Evolutionary conservation across 208 protist species (phyloP).

Genomic region (Trypanosoma vivax): DNA sequence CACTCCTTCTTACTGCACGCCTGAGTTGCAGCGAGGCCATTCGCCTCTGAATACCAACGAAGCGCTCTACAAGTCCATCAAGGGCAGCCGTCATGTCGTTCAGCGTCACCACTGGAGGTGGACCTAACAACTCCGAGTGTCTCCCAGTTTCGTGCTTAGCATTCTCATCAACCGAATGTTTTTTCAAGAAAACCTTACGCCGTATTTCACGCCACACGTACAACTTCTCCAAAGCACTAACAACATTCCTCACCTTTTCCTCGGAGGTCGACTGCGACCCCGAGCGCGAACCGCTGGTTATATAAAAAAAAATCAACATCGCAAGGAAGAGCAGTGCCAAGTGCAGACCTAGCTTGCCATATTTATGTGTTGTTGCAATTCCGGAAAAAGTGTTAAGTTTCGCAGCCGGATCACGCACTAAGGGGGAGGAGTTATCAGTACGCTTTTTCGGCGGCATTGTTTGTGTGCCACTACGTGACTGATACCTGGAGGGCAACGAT

Average conservation of each 20-base stretch:
- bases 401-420: no score
- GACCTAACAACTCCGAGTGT: neutral
- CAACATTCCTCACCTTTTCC: conserved; percentile 7
- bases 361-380: no score
- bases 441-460: no score
- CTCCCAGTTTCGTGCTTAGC: no score
- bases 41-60: conserved; percentile 46
- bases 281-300: neutral
- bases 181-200: neutral
- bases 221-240: conserved; percentile 7
- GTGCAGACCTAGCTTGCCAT: no score
- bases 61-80: conserved; percentile 40
- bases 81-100: conserved; percentile 29
- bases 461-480: no score
- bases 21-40: conserved; percentile 37
- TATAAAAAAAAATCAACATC: neutral
- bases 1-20: conserved; percentile 27
- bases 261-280: neutral
- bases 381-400: no score
- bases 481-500: no score
- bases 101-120: conserved; percentile 6
- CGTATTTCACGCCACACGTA: conserved; percentile 9
- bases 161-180: no score
- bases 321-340: no score
- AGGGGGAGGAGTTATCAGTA: no score